Conservation (phyloP, 345 rosid genomes). For the Aurinia saxatilis region DNA sequence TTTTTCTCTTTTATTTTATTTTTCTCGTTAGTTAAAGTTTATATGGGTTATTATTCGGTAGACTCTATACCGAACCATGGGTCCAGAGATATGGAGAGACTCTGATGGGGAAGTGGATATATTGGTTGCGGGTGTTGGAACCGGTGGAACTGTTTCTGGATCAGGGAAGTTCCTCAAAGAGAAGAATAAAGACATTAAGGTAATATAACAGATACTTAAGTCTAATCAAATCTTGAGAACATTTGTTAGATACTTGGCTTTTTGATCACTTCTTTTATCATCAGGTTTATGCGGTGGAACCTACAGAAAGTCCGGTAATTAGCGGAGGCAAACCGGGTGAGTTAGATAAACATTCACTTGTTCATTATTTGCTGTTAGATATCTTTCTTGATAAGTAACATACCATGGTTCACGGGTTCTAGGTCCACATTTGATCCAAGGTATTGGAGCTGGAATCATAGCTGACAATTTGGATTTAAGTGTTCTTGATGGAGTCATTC, state of each 20-base stretch:
- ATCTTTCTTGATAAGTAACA: neutral
- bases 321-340: conserved; percentile 31
- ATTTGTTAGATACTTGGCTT: neutral
- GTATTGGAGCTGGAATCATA: conserved; percentile 39
- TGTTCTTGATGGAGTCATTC: conserved; percentile 35
- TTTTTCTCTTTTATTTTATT: neutral
- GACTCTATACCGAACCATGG: conserved; percentile 70
- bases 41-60: conserved; percentile 17
- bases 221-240: neutral
- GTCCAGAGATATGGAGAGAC: conserved; percentile 71
- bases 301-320: conserved; percentile 26
- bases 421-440: conserved; percentile 46
- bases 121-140: conserved; percentile 50
- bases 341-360: neutral
- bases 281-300: conserved; percentile 28
- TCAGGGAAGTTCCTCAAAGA: conserved; percentile 44
- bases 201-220: neutral
- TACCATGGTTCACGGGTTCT: neutral
- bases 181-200: conserved; percentile 38
- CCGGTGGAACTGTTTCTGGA: conserved; percentile 58
- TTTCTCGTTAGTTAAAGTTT: neutral
- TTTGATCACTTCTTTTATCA: neutral
- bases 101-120: conserved; percentile 49
- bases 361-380: neutral
- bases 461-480: conserved; percentile 33